Conservation (phyloP, 805 yeast genomes). For the Saccharomyces kudriavzevii region DNA sequence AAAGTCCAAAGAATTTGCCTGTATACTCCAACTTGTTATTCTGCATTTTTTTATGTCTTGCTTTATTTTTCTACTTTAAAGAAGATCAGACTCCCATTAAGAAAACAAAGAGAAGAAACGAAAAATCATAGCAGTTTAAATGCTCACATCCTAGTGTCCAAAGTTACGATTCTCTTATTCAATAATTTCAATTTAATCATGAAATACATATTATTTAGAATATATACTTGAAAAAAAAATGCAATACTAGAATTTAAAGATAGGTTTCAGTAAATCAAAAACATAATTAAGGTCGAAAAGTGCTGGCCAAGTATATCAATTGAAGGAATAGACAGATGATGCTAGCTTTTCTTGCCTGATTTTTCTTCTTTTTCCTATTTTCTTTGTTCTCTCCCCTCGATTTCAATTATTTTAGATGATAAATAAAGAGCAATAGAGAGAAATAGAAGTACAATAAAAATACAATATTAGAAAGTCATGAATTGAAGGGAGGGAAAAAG, state of each 20-base stretch:
- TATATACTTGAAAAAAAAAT: neutral
- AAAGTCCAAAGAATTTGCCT: too few species aligned
- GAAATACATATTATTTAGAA: neutral
- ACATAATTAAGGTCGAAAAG: neutral
- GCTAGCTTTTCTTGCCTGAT: neutral
- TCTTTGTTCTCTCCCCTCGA: neutral
- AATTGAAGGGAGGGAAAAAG: neutral
- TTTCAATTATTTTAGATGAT: neutral
- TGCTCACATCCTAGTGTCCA: neutral
- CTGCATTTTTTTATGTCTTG: neutral
- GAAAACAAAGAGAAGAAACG: neutral
- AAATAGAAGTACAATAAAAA: neutral
- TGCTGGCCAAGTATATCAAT: neutral
- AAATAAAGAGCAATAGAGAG: neutral
- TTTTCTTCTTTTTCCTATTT: neutral
- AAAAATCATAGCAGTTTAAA: neutral
- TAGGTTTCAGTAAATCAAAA: neutral
- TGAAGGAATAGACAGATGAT: neutral
- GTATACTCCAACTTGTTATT: neutral
- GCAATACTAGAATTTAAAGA: neutral
- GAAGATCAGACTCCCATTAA: too few species aligned
- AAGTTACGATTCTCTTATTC: neutral
- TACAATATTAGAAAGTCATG: neutral
- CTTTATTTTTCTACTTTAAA: too few species aligned
- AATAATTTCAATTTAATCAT: neutral